Evolutionary conservation across 2,329 filamentous ascomycete genomes (phyloP).

Genomic region (Paramyrothecium sp.): DNA sequence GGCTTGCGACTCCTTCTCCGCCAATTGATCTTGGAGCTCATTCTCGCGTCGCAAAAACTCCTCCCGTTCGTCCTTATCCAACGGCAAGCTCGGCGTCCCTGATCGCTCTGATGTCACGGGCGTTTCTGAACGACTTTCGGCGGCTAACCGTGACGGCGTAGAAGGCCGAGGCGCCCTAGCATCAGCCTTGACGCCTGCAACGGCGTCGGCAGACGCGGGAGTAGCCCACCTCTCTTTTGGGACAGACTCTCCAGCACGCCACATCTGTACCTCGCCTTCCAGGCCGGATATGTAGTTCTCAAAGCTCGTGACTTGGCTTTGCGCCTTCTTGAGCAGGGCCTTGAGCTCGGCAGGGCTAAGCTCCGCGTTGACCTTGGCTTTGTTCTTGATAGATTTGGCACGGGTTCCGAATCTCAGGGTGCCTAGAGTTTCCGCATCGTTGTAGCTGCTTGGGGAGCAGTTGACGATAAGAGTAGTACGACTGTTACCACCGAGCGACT

Average conservation of each 20-base stretch:
- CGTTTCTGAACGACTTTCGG: constrained; percentile 62
- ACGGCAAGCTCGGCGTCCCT: constrained; percentile 79
- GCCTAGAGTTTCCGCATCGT: constrained; percentile 89
- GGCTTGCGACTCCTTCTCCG: constrained; percentile 85
- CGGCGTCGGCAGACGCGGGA: constrained; percentile 52
- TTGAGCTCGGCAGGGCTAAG: constrained; percentile 95
- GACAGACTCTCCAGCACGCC: constrained; percentile 85
- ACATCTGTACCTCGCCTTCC: constrained; percentile 81
- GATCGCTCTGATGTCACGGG: constrained; percentile 74
- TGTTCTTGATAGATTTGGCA: constrained; percentile 99
- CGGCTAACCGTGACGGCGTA: constrained; percentile 47
- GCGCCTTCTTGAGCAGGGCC: constrained; percentile 85
- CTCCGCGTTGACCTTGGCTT: constrained; percentile 99
- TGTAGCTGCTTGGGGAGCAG: constrained; percentile 98
- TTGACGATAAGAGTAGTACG: constrained; percentile 98
- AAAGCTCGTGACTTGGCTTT: constrained; percentile 84
- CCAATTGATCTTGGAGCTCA: constrained; percentile 92
- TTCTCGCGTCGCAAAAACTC: constrained; percentile 95
- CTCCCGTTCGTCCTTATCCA: constrained; percentile 96
- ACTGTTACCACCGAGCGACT: constrained; percentile 95
- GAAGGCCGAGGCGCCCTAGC: constrained; percentile 48
- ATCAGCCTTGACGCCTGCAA: constrained; percentile 37
- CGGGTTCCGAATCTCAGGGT: constrained; percentile 93
- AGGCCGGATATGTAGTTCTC: constrained; percentile 81
- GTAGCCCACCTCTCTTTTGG: constrained; percentile 87